Evolutionary conservation across 345 rosid species (phyloP), one percentile per base, ranked within the genome.

Genomic region (Excoecaria agallocha): DNA sequence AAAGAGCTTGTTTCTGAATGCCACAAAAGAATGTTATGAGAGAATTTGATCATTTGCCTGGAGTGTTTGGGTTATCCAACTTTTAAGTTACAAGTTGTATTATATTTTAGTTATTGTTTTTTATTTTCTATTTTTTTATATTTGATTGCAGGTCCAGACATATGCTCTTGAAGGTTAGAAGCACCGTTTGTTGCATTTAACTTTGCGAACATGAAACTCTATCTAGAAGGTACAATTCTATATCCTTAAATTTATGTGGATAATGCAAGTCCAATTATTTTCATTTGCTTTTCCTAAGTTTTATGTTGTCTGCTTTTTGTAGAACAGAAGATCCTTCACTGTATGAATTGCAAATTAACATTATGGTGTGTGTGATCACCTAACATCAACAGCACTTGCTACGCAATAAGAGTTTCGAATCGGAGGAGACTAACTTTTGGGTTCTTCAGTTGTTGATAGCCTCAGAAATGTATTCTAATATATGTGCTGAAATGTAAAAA

Each of bases 371-470:
- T 22, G 16, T 20, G 22, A 56, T 38, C 52, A 24, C 30, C 35
- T 56, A 45, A 56, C 66, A 50, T 4, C 45, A 62, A 16, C 61
- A n/a, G 7, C 50, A 22, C 22, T 15, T 11, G 24, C 22, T 17
- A 63, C 57, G 49, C 15, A 46, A 69, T 17, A 16, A 24, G 41
- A 30, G 49, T 35, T 35, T 45, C 56, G 59, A 68, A 58, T 19
- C 77, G 66, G 75, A 56, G 70, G 70, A 49, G 72, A 65, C 80
- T 71, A 64, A 71, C 80, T 35, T 45, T 46, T 54, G 76, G 75
- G 71, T 3, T 68, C 60, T 64, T 63, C 30, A 15, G 56, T 58
- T 50, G 20, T 58, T 15, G 22, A 51, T 30, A 24, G 15, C 68
- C 25, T 8, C 43, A 15, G 19, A 45, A 64, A 30, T 76, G 63